Evolutionary conservation across 2,329 filamentous ascomycete genomes (phyloP).

Genomic region (Conoideocrella luteorostrata): DNA sequence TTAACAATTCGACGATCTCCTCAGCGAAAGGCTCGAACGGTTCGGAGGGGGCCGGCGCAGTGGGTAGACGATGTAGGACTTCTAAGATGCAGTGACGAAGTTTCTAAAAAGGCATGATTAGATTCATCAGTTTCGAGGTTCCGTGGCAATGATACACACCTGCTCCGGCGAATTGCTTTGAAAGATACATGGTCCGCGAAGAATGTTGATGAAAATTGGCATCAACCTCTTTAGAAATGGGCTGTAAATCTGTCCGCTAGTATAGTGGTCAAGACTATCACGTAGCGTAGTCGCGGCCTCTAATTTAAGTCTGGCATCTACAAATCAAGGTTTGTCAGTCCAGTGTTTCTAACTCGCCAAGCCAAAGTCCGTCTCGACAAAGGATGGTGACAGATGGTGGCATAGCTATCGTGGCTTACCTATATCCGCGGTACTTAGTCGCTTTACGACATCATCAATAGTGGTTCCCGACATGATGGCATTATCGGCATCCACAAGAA

Average conservation of each 20-base stretch:
- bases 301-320: conserved; percentile 76
- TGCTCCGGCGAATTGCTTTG: conserved; percentile 87
- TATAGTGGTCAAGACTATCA: conserved; percentile 87
- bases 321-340: conserved; percentile 8
- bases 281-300: conserved; percentile 80
- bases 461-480: conserved; percentile 54
- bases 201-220: conserved; percentile 79
- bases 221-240: conserved; percentile 82
- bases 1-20: conserved; percentile 83
- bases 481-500: conserved; percentile 36
- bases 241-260: conserved; percentile 67
- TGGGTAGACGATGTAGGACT: conserved; percentile 79
- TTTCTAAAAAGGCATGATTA: conserved; percentile 48
- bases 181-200: conserved; percentile 83
- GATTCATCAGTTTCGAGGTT: not conserved
- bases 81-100: conserved; percentile 90
- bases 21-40: conserved; percentile 81
- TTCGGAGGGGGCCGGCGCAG: conserved; percentile 66
- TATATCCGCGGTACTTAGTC: conserved; percentile 49
- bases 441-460: conserved; percentile 58
- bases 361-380: not conserved
- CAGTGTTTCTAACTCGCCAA: not conserved
- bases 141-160: conserved; percentile 40
- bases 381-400: conserved; percentile 13
- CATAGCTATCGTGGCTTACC: conserved; percentile 33